Evolutionary conservation across 306 rosid species (phyloP).

Genomic region (Corylus americana): DNA sequence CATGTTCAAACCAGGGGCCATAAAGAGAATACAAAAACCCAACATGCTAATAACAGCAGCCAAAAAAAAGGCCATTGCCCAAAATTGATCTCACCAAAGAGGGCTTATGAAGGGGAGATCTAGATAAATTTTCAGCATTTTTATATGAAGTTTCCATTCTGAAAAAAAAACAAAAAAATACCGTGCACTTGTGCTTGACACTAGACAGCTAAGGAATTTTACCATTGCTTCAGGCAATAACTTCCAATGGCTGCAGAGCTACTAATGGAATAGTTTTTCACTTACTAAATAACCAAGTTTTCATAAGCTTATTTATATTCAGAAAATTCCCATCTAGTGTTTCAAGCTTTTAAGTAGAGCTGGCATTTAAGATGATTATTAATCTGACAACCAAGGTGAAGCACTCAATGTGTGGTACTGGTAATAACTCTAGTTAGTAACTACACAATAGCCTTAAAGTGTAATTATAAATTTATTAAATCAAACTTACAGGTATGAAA

Average conservation of each 20-base stretch:
- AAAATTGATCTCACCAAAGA: not conserved
- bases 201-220: not conserved
- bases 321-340: constrained; percentile 1
- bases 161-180: too few species aligned
- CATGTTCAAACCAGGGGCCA: not conserved
- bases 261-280: not conserved
- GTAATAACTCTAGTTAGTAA: not conserved
- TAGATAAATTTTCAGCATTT: not conserved
- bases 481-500: constrained; percentile 72
- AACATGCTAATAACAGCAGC: not conserved
- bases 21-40: not conserved
- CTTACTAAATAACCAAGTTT: not conserved
- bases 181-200: not conserved
- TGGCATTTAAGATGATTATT: constrained; percentile 3
- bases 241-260: not conserved
- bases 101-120: not conserved
- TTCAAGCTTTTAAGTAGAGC: constrained; percentile 7
- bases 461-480: constrained; percentile 17
- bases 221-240: not conserved
- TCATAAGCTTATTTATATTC: not conserved
- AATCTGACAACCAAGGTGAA: not conserved
- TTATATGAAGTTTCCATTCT: not conserved
- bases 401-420: too few species aligned
- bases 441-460: constrained; percentile 11
- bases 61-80: not conserved